Base-by-base conservation (phyloP, 2,329 filamentous ascomycete genomes). In the Cladosporium sp. region DNA sequence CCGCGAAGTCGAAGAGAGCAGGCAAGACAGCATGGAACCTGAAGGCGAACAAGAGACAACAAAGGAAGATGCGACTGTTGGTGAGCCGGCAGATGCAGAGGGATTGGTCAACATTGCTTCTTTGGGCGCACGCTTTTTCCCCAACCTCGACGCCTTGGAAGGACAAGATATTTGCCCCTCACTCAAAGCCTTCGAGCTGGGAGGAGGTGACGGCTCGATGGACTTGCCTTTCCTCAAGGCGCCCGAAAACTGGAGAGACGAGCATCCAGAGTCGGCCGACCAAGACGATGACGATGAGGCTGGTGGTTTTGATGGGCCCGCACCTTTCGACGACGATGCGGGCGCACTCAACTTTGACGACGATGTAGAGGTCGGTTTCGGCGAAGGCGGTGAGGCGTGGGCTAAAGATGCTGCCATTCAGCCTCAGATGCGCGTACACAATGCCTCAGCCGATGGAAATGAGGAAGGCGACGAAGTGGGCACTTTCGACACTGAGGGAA, bases 371-470 rank as follows among this genome's bases (percentile, higher is more conserved):
- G 80, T 89, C 49, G 88, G 87, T 11, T 98, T 98, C 64, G 93
- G 93, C 20, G 91, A 97, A 66, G 93, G 93, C 53, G 93, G 93
- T 55, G 93, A 98, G 67, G 88, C 86, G 1, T 98, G 93, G 92
- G 93, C 92, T 4, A 83, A 84, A 59, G 89, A 96, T 67, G 90
- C 91, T 35, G 91, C 88, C 9, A 73, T 92, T 16, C 87, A 92
- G 60, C 88, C 88, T 36, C 89, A 94, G 71, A 86, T 90, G 73
- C 86, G 88, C 43, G 82, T 92, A 19, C 88, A 89, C 59, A 80
- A 83, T 59, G 77, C 78, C 22, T 78, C 71, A 32, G 70, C 78
- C 32, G 78, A 78, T 25, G 71, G 74, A 8, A 72, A 61, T 19
- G 70, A 69, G 43, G 69, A 62, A 27, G 59, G 53, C 8, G 69